These are phyloP conservation scores for Calocybe cyanea DNA, from an alignment of 768 basidiomycete species.

Conservation along the genomic window DNA sequence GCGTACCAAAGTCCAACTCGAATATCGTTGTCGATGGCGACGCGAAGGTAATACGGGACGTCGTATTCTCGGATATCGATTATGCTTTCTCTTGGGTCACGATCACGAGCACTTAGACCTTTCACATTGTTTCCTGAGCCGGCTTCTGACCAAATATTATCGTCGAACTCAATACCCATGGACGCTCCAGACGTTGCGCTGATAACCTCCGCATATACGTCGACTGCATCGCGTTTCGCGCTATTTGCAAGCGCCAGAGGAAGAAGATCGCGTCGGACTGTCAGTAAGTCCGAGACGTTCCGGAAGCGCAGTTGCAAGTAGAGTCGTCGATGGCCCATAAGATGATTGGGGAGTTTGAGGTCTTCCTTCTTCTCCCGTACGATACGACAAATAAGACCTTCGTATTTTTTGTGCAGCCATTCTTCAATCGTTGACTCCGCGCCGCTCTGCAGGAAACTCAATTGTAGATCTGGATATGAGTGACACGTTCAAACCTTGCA, in stretches of 20 bases:
- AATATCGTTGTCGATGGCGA: constrained; percentile 98
- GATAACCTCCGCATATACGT: constrained; percentile 96
- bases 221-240: constrained; percentile 91
- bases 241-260: constrained; percentile 89
- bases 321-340: constrained; percentile 89
- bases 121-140: constrained; percentile 32
- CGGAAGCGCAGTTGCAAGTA: constrained; percentile 88
- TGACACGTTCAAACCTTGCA: constrained; percentile 66
- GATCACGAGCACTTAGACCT: constrained; percentile 41
- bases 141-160: constrained; percentile 47
- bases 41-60: constrained; percentile 95
- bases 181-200: constrained; percentile 67
- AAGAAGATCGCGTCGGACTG: constrained; percentile 82
- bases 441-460: constrained; percentile 50
- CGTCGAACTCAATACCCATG: constrained; percentile 68
- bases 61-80: constrained; percentile 96
- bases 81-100: constrained; percentile 87
- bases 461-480: background rate
- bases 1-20: constrained; percentile 98
- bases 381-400: constrained; percentile 79
- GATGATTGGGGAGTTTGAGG: constrained; percentile 91
- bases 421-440: constrained; percentile 91
- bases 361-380: constrained; percentile 88
- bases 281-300: constrained; percentile 89
- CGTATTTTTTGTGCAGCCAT: constrained; percentile 92